Evolutionary conservation across 176 grass and related monocot genomes (phyloP).

Genomic region (Eragrostis curvula): DNA sequence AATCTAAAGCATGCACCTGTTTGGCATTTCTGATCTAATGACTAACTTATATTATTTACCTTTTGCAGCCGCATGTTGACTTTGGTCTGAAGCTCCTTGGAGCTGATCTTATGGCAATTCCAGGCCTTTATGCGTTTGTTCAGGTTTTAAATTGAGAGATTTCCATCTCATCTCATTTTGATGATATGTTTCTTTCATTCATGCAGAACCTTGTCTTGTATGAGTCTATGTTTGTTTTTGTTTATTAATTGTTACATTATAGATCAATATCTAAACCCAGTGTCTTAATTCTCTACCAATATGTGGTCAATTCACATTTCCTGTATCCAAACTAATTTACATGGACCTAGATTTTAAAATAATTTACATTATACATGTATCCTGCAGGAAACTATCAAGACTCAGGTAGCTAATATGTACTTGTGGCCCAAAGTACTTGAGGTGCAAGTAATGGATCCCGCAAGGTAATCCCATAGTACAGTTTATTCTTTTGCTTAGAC

Average conservation of each 20-base stretch:
- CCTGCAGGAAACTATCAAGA: constrained; percentile 84
- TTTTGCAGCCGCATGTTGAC: constrained; percentile 84
- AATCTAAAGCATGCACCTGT: not conserved
- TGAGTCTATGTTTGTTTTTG: not conserved
- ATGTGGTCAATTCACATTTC: not conserved
- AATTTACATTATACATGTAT: not conserved
- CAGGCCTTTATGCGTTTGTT: constrained; percentile 82
- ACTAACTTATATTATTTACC: constrained; percentile 25
- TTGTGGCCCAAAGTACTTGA: constrained; percentile 87
- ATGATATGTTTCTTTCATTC: not conserved
- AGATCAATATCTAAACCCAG: not conserved
- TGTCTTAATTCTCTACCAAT: not conserved
- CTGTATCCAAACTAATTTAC: not conserved
- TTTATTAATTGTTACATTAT: not conserved
- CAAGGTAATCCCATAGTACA: constrained; percentile 55
- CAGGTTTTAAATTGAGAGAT: constrained; percentile 50
- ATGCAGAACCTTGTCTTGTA: not conserved
- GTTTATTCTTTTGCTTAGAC: constrained; percentile 2
- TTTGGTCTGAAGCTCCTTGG: constrained; percentile 85
- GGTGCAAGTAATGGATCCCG: constrained; percentile 80
- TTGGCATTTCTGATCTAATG: not conserved
- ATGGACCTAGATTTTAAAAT: not conserved
- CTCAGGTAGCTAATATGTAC: constrained; percentile 85
- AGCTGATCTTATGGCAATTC: constrained; percentile 87
- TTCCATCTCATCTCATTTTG: not conserved